Percentiles rank a stretch among this genome's conserved stretches.
These are phyloP conservation scores for Aspergillus carlsbadensis DNA, from an alignment of 495 filamentous ascomycete species.

Conservation along the genomic window DNA sequence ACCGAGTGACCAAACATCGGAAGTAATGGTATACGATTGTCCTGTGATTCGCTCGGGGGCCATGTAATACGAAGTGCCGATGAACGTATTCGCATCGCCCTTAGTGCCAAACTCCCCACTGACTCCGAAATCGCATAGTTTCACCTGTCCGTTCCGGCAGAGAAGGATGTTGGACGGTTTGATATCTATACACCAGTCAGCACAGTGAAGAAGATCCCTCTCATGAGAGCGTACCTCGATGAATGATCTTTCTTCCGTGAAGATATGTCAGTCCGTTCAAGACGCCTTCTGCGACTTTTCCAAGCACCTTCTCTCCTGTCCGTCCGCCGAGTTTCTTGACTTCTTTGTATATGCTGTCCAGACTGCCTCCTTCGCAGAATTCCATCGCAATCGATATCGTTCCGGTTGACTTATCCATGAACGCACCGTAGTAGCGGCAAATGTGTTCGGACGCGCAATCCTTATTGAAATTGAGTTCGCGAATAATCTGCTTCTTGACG, in stretches of 20 bases:
- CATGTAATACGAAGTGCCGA: slow-evolving; percentile 99
- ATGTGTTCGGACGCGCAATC: slow-evolving; percentile 92
- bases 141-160: slow-evolving; percentile 88
- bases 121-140: slow-evolving; percentile 97
- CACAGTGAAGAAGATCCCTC: not conserved
- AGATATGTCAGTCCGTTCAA: slow-evolving; percentile 93
- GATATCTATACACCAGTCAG: slow-evolving; percentile 61
- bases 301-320: slow-evolving; percentile 96
- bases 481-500: slow-evolving; percentile 95
- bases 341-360: slow-evolving; percentile 95
- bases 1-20: slow-evolving; percentile 95
- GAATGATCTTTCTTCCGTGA: slow-evolving; percentile 95
- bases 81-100: slow-evolving; percentile 97
- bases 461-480: slow-evolving; percentile 96
- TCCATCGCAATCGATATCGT: slow-evolving; percentile 99
- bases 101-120: slow-evolving; percentile 97
- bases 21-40: slow-evolving; percentile 96
- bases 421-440: slow-evolving; percentile 95
- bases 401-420: slow-evolving; percentile 86
- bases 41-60: slow-evolving; percentile 97
- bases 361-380: slow-evolving; percentile 93
- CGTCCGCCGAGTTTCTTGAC: slow-evolving; percentile 92
- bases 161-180: slow-evolving; percentile 97
- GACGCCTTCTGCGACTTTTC: slow-evolving; percentile 95
- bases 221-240: slow-evolving; percentile 61